A percentile compares a stretch with the other conserved stretches of the same genome.
phyloP scores from a whole-genome alignment of 768 basidiomycete species.

The Pulveroboletus frians region DNA sequence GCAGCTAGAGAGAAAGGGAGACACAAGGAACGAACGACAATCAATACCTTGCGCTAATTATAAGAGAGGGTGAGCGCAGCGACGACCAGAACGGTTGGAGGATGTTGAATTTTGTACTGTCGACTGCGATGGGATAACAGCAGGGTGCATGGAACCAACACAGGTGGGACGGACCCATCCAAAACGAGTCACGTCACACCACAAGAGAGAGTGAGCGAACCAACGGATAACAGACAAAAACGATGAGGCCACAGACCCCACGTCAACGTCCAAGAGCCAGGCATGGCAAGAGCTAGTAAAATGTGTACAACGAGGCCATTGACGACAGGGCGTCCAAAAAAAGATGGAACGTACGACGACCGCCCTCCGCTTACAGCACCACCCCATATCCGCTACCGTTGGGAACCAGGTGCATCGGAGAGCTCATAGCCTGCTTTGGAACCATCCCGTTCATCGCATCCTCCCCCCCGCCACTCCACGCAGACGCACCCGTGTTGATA shows the following conservation, averaged over 20 bases:
- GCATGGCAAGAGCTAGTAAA: constrained; percentile 8
- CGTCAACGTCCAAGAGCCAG: constrained; percentile 13
- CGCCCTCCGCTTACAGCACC: constrained; percentile 30
- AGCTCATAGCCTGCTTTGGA: constrained; percentile 32
- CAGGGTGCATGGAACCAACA: neutral
- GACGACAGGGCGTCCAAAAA: neutral
- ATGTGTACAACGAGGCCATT: constrained; percentile 7
- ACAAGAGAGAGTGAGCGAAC: constrained; percentile 8
- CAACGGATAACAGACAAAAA: constrained; percentile 11
- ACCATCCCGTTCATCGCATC: constrained; percentile 33
- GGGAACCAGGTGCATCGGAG: constrained; percentile 37
- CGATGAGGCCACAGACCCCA: constrained; percentile 5
- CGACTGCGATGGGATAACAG: constrained; percentile 13
- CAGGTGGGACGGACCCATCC: constrained; percentile 9
- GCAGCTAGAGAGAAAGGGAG: constrained; percentile 1
- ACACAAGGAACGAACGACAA: constrained; percentile 25
- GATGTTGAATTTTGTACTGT: constrained; percentile 8
- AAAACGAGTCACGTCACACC: constrained; percentile 11
- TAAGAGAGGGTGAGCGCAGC: constrained; percentile 1
- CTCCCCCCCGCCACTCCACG: constrained; percentile 25
- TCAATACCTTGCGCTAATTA: constrained; percentile 14
- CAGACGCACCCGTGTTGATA: constrained; percentile 22
- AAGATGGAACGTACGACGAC: constrained; percentile 5
- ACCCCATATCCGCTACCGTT: constrained; percentile 36
- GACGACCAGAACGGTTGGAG: neutral